These are phyloP conservation scores for Eutypa lata DNA, from an alignment of 2,329 filamentous ascomycete genomes.

Conservation along the genomic window DNA sequence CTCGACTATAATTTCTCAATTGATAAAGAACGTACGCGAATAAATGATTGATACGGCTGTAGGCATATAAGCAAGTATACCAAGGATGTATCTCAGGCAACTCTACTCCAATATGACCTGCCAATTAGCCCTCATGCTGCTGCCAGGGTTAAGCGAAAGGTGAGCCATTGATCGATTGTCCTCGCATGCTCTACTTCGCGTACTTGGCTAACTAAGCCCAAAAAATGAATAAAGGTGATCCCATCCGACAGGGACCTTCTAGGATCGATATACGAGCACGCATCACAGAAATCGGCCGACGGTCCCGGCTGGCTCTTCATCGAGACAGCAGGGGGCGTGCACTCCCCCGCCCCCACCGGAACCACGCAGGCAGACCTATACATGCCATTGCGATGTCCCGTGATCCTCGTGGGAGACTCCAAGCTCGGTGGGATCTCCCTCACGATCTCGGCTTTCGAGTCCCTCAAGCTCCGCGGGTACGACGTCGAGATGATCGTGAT, in stretches of 20 bases:
- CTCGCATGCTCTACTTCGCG: neutral
- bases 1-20: neutral
- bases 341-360: slow-evolving; percentile 75
- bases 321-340: slow-evolving; percentile 79
- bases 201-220: slow-evolving; percentile 6
- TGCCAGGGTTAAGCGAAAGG: slow-evolving; percentile 53
- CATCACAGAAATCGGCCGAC: slow-evolving; percentile 37
- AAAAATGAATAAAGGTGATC: slow-evolving; percentile 35
- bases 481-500: slow-evolving; percentile 69
- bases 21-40: neutral
- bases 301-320: slow-evolving; percentile 62
- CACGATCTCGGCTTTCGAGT: slow-evolving; percentile 78
- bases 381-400: slow-evolving; percentile 67
- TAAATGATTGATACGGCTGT: neutral
- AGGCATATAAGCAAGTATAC: slow-evolving; percentile 64
- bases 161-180: slow-evolving; percentile 27
- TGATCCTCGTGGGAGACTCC: slow-evolving; percentile 71
- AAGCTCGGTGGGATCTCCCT: slow-evolving; percentile 76
- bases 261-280: slow-evolving; percentile 42
- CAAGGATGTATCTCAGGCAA: slow-evolving; percentile 43
- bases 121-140: slow-evolving; percentile 78
- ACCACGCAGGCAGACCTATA: slow-evolving; percentile 77
- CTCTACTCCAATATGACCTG: slow-evolving; percentile 69
- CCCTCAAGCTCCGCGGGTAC: slow-evolving; percentile 72
- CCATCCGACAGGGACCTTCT: slow-evolving; percentile 51